Evolutionary conservation across 306 rosid species (phyloP).

Genomic region (Vachellia collinsii): DNA sequence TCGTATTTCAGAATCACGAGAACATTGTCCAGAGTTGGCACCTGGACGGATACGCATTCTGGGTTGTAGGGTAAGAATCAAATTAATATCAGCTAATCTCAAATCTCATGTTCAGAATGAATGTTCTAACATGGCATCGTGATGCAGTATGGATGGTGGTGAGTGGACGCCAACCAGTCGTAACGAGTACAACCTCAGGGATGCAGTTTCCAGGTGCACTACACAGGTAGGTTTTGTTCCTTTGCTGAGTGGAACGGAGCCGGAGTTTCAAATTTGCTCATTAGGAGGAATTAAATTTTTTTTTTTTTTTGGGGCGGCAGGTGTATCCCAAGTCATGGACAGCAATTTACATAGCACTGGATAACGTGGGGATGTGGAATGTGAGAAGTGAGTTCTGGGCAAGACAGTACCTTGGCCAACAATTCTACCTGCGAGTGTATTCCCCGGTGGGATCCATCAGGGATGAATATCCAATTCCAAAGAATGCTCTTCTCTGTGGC

Average conservation of each 20-base stretch:
- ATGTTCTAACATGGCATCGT: conserved; percentile 8
- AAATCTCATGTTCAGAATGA: neutral
- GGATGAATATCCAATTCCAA: conserved; percentile 84
- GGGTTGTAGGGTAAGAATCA: conserved; percentile 92
- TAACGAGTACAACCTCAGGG: conserved; percentile 70
- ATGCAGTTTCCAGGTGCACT: conserved; percentile 81
- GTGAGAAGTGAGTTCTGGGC: conserved; percentile 86
- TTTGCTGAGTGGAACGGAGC: neutral
- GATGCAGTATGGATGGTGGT: conserved; percentile 89
- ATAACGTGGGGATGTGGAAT: conserved; percentile 96
- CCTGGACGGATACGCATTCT: conserved; percentile 84
- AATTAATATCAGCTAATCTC: neutral
- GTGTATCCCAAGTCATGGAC: conserved; percentile 98
- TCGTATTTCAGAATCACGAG: conserved; percentile 80
- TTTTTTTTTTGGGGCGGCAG: conserved; percentile 38
- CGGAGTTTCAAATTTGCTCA: neutral
- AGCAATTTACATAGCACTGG: conserved; percentile 81
- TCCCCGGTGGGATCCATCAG: conserved; percentile 68
- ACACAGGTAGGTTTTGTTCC: conserved; percentile 65
- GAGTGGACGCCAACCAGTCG: conserved; percentile 75
- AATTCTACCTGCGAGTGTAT: conserved; percentile 84
- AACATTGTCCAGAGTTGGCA: conserved; percentile 77
- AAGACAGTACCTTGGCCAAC: conserved; percentile 90
- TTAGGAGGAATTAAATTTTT: neutral
- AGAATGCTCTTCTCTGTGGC: conserved; percentile 93